Evolutionary conservation across 495 filamentous ascomycete species (phyloP).

Genomic region (Aspergillus nanangensis): DNA sequence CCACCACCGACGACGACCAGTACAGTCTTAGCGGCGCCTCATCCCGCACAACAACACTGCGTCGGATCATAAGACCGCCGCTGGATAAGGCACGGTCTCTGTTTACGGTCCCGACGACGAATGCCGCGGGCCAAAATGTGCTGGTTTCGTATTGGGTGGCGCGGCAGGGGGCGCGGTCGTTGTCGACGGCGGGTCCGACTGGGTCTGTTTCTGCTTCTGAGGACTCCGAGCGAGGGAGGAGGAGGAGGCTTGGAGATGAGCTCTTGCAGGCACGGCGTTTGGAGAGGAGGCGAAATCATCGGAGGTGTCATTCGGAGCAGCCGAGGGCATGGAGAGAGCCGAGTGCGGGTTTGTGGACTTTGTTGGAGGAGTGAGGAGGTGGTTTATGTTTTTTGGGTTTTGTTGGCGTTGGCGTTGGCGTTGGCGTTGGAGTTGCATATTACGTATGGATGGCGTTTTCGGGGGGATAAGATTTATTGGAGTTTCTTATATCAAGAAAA

Average conservation of each 20-base stretch:
- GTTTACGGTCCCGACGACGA: constrained; percentile 28
- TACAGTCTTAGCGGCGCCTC: neutral
- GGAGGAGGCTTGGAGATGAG: constrained; percentile 1
- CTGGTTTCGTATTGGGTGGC: constrained; percentile 23
- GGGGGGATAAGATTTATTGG: too few species aligned
- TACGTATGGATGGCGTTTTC: too few species aligned
- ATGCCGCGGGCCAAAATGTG: constrained; percentile 13
- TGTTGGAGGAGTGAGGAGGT: constrained; percentile 32
- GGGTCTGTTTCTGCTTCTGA: neutral
- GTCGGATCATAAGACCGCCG: constrained; percentile 32
- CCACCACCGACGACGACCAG: neutral
- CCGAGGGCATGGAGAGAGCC: constrained; percentile 39
- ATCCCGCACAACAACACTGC: constrained; percentile 8
- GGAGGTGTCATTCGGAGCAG: constrained; percentile 40
- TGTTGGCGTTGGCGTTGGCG: too few species aligned
- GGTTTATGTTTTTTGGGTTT: too few species aligned
- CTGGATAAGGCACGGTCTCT: constrained; percentile 32
- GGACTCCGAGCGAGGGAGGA: too few species aligned
- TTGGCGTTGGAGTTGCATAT: too few species aligned
- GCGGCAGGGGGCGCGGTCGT: neutral
- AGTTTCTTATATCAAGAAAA: too few species aligned
- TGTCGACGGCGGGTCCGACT: neutral
- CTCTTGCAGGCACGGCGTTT: constrained; percentile 3
- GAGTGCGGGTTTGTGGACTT: constrained; percentile 35
- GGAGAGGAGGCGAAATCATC: constrained; percentile 25